Evolutionary conservation across 1,284 basidiomycete species (phyloP).

Genomic region (Pholiota adiposa): DNA sequence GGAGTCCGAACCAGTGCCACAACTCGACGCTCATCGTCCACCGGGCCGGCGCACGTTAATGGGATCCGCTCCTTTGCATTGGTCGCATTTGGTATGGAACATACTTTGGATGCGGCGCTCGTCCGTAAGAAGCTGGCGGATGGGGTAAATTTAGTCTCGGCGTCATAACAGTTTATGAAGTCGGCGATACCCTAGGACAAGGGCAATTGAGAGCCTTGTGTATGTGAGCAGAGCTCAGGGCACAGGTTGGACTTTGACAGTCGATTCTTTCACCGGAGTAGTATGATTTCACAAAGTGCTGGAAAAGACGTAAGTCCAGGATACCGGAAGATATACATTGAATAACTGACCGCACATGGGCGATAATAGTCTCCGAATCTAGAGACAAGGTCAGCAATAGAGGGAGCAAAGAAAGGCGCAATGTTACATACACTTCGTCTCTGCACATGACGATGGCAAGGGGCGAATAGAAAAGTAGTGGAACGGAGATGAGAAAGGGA

Average conservation of each 20-base stretch:
- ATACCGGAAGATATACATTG: not conserved
- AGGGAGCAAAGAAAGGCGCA: conserved; percentile 5
- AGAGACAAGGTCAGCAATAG: conserved; percentile 3
- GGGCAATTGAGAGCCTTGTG: conserved; percentile 42
- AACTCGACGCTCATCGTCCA: not conserved
- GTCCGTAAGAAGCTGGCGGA: conserved; percentile 31
- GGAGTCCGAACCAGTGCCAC: not conserved
- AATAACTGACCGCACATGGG: conserved; percentile 56
- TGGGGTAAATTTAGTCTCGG: not conserved
- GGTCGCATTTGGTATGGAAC: conserved; percentile 44
- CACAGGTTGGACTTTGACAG: conserved; percentile 35
- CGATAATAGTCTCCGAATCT: conserved; percentile 69
- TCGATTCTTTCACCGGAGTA: conserved; percentile 40
- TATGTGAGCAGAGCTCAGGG: conserved; percentile 36
- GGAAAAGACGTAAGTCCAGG: not conserved
- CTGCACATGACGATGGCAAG: conserved; percentile 34
- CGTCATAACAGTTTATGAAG: not conserved
- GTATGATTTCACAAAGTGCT: conserved; percentile 57
- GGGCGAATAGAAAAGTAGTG: not conserved
- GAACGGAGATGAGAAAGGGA: conserved; percentile 13
- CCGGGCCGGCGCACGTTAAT: conserved; percentile 7
- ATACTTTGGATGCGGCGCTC: conserved; percentile 42
- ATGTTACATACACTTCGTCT: conserved; percentile 39
- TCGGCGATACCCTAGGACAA: conserved; percentile 36
- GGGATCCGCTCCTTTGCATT: conserved; percentile 36